A percentile compares a stretch with the other conserved stretches of the same genome.
phyloP scores from a whole-genome alignment of 441 rosid species.

The Manihot esculenta region DNA sequence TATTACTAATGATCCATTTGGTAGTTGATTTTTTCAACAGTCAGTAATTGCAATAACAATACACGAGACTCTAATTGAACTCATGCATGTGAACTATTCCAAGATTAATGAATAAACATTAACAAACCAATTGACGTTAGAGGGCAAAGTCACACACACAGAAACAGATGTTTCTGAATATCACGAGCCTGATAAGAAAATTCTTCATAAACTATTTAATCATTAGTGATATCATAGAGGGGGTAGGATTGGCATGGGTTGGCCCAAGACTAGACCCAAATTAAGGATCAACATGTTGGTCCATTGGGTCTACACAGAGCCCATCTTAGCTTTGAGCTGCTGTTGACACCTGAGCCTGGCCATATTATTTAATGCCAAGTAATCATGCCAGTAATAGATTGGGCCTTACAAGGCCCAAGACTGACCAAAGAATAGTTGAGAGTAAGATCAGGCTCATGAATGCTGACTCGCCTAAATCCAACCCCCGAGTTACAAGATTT shows the following conservation, averaged over 20 bases:
- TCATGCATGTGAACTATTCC: neutral
- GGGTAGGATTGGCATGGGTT: neutral
- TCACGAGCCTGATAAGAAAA: neutral
- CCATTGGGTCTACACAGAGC: neutral
- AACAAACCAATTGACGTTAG: neutral
- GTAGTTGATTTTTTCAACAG: neutral
- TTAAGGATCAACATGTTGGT: neutral
- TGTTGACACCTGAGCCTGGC: neutral
- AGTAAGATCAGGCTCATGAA: no score
- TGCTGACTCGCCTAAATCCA: no score
- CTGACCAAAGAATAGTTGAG: neutral
- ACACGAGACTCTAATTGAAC: neutral
- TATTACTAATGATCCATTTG: neutral
- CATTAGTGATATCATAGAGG: neutral
- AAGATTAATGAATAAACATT: neutral
- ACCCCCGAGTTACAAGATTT: neutral
- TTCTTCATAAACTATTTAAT: neutral
- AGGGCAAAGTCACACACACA: neutral
- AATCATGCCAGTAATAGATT: neutral
- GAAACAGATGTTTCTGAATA: neutral
- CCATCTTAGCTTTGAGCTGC: neutral
- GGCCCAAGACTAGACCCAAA: neutral
- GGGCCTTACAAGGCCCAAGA: neutral
- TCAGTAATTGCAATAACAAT: no score
- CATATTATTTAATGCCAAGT: constrained; percentile 1